A percentile compares a stretch with the other conserved stretches of the same genome.
These are phyloP conservation scores for Solanum pimpinellifolium DNA, from an alignment of 257 asterid species.

Conservation along the genomic window DNA sequence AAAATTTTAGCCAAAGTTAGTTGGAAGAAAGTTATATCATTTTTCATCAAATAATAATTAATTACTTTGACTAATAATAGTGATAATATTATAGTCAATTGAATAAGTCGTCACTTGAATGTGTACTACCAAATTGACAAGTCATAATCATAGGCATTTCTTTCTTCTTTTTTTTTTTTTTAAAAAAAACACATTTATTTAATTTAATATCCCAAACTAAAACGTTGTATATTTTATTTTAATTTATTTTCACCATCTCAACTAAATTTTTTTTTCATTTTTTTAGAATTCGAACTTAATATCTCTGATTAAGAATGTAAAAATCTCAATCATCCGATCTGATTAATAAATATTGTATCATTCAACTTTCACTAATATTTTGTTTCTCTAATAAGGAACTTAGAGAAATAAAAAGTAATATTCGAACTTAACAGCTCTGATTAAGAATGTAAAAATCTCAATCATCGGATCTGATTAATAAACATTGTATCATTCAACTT, in stretches of 20 bases:
- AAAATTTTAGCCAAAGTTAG: background rate
- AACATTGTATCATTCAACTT: background rate
- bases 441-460: background rate
- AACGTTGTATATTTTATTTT: no score
- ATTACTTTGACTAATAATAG: background rate
- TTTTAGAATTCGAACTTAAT: accelerated
- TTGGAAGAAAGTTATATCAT: background rate
- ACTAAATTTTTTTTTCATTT: background rate
- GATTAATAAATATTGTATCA: background rate
- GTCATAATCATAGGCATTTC: background rate
- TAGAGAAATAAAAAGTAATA: background rate
- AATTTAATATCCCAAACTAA: background rate
- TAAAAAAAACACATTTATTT: background rate
- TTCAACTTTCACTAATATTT: background rate
- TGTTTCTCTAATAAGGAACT: background rate
- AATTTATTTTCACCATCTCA: background rate
- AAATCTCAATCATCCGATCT: background rate
- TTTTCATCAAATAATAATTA: background rate
- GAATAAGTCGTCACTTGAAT: background rate
- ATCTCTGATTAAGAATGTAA: background rate
- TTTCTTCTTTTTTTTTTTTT: background rate
- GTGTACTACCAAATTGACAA: background rate
- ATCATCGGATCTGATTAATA: background rate
- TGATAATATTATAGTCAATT: background rate
- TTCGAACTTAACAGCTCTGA: no score